Base-by-base conservation (phyloP, 257 asterid genomes). In the Solanum lycopersicoides region DNA sequence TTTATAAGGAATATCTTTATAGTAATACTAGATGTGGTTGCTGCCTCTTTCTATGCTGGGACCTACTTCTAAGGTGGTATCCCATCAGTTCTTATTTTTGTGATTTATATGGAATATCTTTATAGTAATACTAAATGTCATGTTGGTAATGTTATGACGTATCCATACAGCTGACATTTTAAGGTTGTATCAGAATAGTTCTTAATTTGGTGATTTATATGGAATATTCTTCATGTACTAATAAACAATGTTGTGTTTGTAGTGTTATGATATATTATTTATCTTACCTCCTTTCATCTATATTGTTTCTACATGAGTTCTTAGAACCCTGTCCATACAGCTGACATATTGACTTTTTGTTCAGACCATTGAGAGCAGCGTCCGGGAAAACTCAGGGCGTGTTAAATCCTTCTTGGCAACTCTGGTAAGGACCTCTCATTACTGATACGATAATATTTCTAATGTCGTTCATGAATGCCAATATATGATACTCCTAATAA, bases 311-410 rank as follows among this genome's bases (percentile, higher is more conserved):
- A 9, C 82, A 66, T 85, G 75, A 18, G 59, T 44, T 25, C 18
- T 86, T 86, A 76, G 80, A 83, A 75, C 76, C 86, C 74, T 14
- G 14, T 82, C 28, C 56, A 68, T 68, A 65, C 59, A 59, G 23
- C 82, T 39, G 82, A 59, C 84, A 42, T 66, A 41, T 83, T 88
- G 44, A 45, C 72, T 82, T 83, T 82, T 25, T 90, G 83, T 88
- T 63, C 91, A 97, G 99, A 94, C 95, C 80, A 92, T 96, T 42
- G 95, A 93, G 89, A 97, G 99, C 88, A 92, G 97, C 87, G 95
- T 92, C 74, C 91, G 97, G 60, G 98, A 97, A 63, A 95, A 93
- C 72, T 87, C 98, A 2, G 97, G 92, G 85, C 87, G 96, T 66
- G 91, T 94, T 89, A 96, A 94, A 89, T 95, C 99, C 8, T 95